Evolutionary conservation across 2,329 filamentous ascomycete species (phyloP).

Genomic region (Pseudogymnoascus sp.): DNA sequence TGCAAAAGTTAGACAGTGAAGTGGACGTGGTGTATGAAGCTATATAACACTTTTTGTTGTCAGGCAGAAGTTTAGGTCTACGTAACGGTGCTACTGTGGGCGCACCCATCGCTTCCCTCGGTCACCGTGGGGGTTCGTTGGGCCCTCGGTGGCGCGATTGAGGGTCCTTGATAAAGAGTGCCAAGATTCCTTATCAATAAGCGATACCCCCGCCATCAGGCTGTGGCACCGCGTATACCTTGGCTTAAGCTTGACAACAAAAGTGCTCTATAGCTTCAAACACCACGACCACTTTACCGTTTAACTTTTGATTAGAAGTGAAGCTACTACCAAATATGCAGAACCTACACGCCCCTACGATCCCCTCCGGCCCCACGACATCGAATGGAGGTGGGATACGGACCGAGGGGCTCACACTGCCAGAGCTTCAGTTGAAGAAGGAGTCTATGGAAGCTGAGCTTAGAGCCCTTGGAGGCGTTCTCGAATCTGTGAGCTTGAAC

Average conservation of each 20-base stretch:
- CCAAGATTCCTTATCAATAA: background rate
- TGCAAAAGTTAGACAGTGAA: background rate
- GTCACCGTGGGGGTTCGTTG: background rate
- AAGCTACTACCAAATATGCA: slow-evolving; percentile 41
- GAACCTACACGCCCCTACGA: slow-evolving; percentile 59
- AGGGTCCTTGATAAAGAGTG: background rate
- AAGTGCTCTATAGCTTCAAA: background rate
- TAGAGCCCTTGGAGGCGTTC: slow-evolving; percentile 70
- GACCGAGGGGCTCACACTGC: slow-evolving; percentile 56
- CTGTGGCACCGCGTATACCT: background rate
- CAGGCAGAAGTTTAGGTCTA: background rate
- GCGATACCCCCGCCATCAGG: slow-evolving; percentile 8
- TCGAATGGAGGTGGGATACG: slow-evolving; percentile 50
- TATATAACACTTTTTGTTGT: background rate
- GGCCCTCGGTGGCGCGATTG: background rate
- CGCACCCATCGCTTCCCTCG: background rate
- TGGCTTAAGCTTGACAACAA: background rate
- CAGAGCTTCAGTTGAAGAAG: slow-evolving; percentile 77
- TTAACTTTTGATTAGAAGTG: background rate
- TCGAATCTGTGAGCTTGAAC: slow-evolving; percentile 64
- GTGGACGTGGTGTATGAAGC: background rate
- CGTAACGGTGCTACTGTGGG: background rate
- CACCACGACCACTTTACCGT: background rate
- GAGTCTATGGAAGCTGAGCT: slow-evolving; percentile 79
- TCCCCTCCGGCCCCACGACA: slow-evolving; percentile 69